A percentile compares a stretch with the other conserved stretches of the same genome.
Conservation (phyloP, 2,329 filamentous ascomycete genomes). For the Coniochaeta ligniaria region DNA sequence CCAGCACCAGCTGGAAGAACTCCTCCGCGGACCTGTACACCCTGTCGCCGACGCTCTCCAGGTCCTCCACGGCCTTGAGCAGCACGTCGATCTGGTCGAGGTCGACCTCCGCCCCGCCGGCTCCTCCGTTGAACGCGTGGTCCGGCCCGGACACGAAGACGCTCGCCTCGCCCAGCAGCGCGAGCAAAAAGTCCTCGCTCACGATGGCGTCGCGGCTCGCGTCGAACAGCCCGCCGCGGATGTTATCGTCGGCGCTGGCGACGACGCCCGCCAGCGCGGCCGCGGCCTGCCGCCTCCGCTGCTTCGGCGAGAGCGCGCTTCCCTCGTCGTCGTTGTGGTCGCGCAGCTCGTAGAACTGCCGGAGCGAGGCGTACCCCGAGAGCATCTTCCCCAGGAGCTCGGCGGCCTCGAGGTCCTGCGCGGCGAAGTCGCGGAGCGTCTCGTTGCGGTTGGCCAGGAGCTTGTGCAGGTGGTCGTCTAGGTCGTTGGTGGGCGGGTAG, state of each 20-base stretch:
- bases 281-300: constrained; percentile 66
- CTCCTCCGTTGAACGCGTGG: constrained; percentile 10
- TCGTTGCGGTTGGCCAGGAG: constrained; percentile 66
- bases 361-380: constrained; percentile 85
- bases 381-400: constrained; percentile 77
- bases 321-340: constrained; percentile 49
- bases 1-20: constrained; percentile 68
- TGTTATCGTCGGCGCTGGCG: constrained; percentile 79
- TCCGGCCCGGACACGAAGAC: constrained; percentile 55
- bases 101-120: constrained; percentile 46
- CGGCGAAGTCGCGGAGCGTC: constrained; percentile 64
- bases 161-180: constrained; percentile 75
- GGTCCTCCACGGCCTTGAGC: constrained; percentile 71
- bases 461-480: constrained; percentile 65
- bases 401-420: constrained; percentile 73
- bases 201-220: constrained; percentile 73
- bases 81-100: constrained; percentile 67
- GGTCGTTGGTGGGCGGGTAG: constrained; percentile 62
- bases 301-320: constrained; percentile 23
- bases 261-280: constrained; percentile 76
- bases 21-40: constrained; percentile 71
- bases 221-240: constrained; percentile 85
- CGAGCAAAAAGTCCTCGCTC: constrained; percentile 78
- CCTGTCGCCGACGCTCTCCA: constrained; percentile 64
- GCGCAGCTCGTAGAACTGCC: constrained; percentile 83